phyloP scores from a whole-genome alignment of 192 early-diverging fungal species.

The Umbelopsis vinacea region DNA sequence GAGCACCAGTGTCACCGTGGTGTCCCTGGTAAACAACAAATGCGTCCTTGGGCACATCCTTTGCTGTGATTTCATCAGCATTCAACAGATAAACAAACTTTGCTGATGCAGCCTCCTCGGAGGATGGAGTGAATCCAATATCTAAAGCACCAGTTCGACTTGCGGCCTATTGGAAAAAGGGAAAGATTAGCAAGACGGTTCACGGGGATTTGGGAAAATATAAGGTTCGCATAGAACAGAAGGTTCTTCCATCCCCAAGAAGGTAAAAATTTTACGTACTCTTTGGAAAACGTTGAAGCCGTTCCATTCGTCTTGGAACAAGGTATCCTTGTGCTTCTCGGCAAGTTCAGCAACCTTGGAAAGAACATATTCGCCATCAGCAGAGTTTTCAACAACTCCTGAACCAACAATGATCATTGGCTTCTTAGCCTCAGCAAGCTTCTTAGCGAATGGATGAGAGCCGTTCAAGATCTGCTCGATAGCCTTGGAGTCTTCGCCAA shows the following conservation, averaged over 20 bases:
- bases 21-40: constrained; percentile 99
- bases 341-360: constrained; percentile 79
- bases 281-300: constrained; percentile 92
- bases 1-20: constrained; percentile 96
- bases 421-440: constrained; percentile 82
- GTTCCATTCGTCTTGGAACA: constrained; percentile 83
- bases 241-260: too few species aligned
- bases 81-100: constrained; percentile 92
- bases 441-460: constrained; percentile 72
- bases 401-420: constrained; percentile 92
- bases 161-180: constrained; percentile 62
- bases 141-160: constrained; percentile 89
- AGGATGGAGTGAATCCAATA: constrained; percentile 79
- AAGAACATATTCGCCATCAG: constrained; percentile 74
- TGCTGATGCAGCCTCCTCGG: constrained; percentile 43
- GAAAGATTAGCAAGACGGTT: neutral
- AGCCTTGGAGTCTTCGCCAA: constrained; percentile 66
- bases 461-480: constrained; percentile 75
- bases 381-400: constrained; percentile 70
- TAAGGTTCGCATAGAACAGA: constrained; percentile 22
- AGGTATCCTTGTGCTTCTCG: constrained; percentile 63
- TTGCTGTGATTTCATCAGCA: constrained; percentile 83
- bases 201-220: neutral
- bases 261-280: too few species aligned
- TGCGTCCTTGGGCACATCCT: constrained; percentile 82